These are phyloP conservation scores for Tetracladium marchalianum DNA, from an alignment of 495 filamentous ascomycete species.

Conservation along the genomic window DNA sequence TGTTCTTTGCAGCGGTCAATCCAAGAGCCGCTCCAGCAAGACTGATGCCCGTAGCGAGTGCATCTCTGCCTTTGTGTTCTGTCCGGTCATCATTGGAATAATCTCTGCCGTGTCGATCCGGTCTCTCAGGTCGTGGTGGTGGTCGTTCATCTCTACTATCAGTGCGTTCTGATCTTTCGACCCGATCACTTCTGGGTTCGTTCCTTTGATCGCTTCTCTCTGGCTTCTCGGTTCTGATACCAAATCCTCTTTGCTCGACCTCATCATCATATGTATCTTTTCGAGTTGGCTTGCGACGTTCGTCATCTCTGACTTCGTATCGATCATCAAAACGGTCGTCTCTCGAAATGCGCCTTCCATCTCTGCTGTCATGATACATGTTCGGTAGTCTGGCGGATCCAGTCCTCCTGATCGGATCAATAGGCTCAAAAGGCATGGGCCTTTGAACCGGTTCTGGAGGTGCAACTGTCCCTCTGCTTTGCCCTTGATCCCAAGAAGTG, in stretches of 20 bases:
- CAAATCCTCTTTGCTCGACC: slow-evolving; percentile 15
- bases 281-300: slow-evolving; percentile 7
- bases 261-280: slow-evolving; percentile 12
- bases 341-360: slow-evolving; percentile 9
- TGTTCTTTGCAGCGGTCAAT: slow-evolving; percentile 16
- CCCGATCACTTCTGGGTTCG: slow-evolving; percentile 6
- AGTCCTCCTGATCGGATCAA: slow-evolving; percentile 5
- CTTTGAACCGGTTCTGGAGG: slow-evolving; percentile 12
- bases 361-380: slow-evolving; percentile 33
- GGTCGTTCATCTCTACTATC: slow-evolving; percentile 7
- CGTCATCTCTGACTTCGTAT: slow-evolving; percentile 16
- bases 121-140: slow-evolving; percentile 1
- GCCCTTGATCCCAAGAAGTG: slow-evolving; percentile 26
- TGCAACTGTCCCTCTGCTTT: slow-evolving; percentile 32
- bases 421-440: slow-evolving; percentile 8
- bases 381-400: slow-evolving; percentile 30
- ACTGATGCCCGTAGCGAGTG: slow-evolving; percentile 14
- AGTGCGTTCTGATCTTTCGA: slow-evolving; percentile 6
- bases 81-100: slow-evolving; percentile 2
- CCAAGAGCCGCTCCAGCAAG: slow-evolving; percentile 21
- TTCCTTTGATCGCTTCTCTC: slow-evolving; percentile 10
- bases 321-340: slow-evolving; percentile 10
- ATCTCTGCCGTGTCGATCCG: slow-evolving; percentile 2
- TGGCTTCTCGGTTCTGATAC: slow-evolving; percentile 7
- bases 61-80: slow-evolving; percentile 18